A percentile compares a stretch with the other conserved stretches of the same genome.
These are phyloP conservation scores for Pilasporangium apinafurcum DNA, from an alignment of 352 stramenopile species.

Conservation along the genomic window DNA sequence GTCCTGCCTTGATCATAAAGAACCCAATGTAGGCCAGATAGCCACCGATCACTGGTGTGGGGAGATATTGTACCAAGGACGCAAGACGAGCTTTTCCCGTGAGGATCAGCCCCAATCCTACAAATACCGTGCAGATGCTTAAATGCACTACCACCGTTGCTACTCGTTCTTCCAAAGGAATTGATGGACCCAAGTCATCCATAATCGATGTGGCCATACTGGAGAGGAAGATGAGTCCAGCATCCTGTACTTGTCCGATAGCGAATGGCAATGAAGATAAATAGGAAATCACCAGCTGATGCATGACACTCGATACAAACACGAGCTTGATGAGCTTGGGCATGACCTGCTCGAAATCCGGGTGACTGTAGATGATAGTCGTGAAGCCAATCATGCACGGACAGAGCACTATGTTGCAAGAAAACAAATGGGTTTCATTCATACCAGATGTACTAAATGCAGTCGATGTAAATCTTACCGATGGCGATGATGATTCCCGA, in stretches of 20 bases:
- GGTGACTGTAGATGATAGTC: slow-evolving; percentile 92
- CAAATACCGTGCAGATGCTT: slow-evolving; percentile 80
- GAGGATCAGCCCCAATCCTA: slow-evolving; percentile 90
- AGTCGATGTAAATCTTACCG: slow-evolving; percentile 61
- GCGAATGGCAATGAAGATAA: slow-evolving; percentile 93
- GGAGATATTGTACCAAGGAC: slow-evolving; percentile 93
- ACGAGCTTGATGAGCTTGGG: slow-evolving; percentile 88
- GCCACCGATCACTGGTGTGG: slow-evolving; percentile 92
- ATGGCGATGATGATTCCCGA: slow-evolving; percentile 88
- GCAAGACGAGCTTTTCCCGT: slow-evolving; percentile 88
- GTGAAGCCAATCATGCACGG: slow-evolving; percentile 84
- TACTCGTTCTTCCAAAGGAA: slow-evolving; percentile 55
- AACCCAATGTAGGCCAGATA: slow-evolving; percentile 97
- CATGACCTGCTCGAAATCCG: slow-evolving; percentile 39
- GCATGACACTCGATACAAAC: slow-evolving; percentile 89
- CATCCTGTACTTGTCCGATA: slow-evolving; percentile 96
- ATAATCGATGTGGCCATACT: slow-evolving; percentile 91
- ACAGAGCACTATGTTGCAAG: slow-evolving; percentile 33
- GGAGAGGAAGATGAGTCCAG: slow-evolving; percentile 94
- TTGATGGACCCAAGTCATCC: slow-evolving; percentile 47
- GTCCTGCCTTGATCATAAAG: slow-evolving; percentile 91
- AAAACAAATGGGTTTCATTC: too few species aligned
- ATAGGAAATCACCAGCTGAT: slow-evolving; percentile 91
- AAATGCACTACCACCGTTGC: slow-evolving; percentile 92
- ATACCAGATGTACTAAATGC: background rate